Base-by-base conservation (phyloP, 1,284 basidiomycete genomes). In the Melampsora larici-populina region DNA sequence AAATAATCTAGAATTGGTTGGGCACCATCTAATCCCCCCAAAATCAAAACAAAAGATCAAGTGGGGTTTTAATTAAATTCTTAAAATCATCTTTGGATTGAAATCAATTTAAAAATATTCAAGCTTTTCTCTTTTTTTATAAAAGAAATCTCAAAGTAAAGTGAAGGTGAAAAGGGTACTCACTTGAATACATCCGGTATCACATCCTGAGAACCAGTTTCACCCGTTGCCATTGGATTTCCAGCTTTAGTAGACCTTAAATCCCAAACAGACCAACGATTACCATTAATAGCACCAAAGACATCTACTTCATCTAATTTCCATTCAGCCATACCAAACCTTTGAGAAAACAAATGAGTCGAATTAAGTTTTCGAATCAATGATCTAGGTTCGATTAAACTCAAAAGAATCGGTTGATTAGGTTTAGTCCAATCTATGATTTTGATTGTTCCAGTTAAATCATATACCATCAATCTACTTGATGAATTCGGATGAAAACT, bases 361-460 rank as follows among this genome's bases (percentile, higher is more conserved):
- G 63, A 66, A 51, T 75, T 21, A 24, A 74, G 62, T 46, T 74
- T 74, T 60, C 64, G 64, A 40, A 69, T 67, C 13, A 76, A 33
- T 18, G 66, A 62, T n/a, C 66, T 48, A 6, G 74, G 74, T 36
- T 76, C 74, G 58, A 69, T 68, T 33, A 76, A 62, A 63, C 66
- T 68, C 13, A 76, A 48, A 46, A 76, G 43, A 26, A 76, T 76
- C 11, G 74, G 74, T 18, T 58, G 66, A 18, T 31, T 40, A 24
- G 74, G 74, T n/a, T 76, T 76, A 26, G 66, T 76, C 74, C 74
- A 76, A 33, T 76, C 74, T 24, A 76, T 69, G 11, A 76, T 33
- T 48, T 76, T 76, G 26, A 76, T 68, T 2, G 74, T 63, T n/a
- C 74, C 74, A 17, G 40, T 63, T n/a, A 51, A 49, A 70, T 76